Evolutionary conservation across 352 stramenopile genomes (phyloP).

Genomic region (Blastocystis sp.): DNA sequence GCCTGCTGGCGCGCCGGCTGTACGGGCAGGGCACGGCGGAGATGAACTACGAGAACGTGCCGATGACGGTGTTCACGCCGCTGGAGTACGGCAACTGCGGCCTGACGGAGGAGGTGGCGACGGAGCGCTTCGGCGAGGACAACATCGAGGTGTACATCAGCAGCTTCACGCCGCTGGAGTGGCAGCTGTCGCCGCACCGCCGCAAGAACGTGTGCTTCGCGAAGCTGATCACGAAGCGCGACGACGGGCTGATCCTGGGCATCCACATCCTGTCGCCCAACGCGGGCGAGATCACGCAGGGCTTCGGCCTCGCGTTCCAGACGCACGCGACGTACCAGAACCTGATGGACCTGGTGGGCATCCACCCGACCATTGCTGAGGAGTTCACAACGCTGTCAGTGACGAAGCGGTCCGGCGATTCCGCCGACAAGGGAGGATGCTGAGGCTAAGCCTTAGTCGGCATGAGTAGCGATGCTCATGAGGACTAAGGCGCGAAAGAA

Average conservation of each 20-base stretch:
- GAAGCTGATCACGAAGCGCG: constrained; percentile 89
- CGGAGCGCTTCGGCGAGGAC: constrained; percentile 82
- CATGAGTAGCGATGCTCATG: too few relatives aligned
- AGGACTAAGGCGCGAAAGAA: too few relatives aligned
- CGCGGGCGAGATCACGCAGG: constrained; percentile 87
- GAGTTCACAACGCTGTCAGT: constrained; percentile 88
- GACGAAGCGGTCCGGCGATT: constrained; percentile 88
- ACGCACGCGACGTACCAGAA: constrained; percentile 86
- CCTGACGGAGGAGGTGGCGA: constrained; percentile 90
- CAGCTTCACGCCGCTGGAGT: constrained; percentile 91
- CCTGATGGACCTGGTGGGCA: constrained; percentile 87
- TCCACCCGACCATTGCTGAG: constrained; percentile 92
- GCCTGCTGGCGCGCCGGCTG: constrained; percentile 84
- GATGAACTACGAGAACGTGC: constrained; percentile 74
- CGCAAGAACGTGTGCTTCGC: constrained; percentile 82
- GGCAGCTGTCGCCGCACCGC: constrained; percentile 79
- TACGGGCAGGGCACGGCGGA: constrained; percentile 78
- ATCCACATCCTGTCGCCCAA: constrained; percentile 98
- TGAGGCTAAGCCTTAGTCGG: constrained; percentile 86
- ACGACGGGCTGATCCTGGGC: constrained; percentile 85
- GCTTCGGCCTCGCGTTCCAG: constrained; percentile 91
- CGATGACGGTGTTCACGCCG: constrained; percentile 87
- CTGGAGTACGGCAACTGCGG: constrained; percentile 94
- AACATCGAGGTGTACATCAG: constrained; percentile 91
- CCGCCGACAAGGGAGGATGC: constrained; percentile 87